phyloP scores from a whole-genome alignment of 2,329 filamentous ascomycete species.

The Catunica adiposa region DNA sequence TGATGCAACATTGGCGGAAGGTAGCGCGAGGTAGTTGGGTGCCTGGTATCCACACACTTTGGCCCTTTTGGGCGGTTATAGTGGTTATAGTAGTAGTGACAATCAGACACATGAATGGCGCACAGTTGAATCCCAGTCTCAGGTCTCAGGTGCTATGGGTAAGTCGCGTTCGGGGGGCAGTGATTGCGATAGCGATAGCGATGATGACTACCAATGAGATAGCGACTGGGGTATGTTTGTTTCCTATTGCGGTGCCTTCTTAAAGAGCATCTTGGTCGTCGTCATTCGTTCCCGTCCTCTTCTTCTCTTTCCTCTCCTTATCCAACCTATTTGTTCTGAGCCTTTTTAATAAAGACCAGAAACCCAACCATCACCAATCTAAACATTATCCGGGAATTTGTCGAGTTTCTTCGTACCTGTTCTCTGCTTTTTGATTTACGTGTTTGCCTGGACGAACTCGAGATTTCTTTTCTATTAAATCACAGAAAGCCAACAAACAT shows the following conservation, averaged over 20 bases:
- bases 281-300: neutral
- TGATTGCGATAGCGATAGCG: neutral
- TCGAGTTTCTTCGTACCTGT: conserved; percentile 2
- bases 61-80: conserved; percentile 7
- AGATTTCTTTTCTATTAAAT: too few relatives aligned
- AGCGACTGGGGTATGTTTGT: neutral
- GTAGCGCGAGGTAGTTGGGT: neutral
- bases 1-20: neutral
- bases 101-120: neutral
- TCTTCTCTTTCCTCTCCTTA: neutral
- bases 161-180: neutral
- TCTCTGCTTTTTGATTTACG: conserved; percentile 14
- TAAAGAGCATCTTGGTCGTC: conserved; percentile 8
- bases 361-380: neutral
- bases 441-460: conserved; percentile 8
- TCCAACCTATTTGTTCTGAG: neutral
- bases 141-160: conserved; percentile 1
- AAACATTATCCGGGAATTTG: neutral
- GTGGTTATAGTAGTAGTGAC: neutral
- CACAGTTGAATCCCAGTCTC: neutral
- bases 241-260: neutral
- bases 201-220: neutral
- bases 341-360: neutral
- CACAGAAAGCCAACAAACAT: conserved; percentile 16
- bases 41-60: conserved; percentile 1